phyloP scores from a whole-genome alignment of 176 grass and related monocot genomes.

The Neostapfia colusana region DNA sequence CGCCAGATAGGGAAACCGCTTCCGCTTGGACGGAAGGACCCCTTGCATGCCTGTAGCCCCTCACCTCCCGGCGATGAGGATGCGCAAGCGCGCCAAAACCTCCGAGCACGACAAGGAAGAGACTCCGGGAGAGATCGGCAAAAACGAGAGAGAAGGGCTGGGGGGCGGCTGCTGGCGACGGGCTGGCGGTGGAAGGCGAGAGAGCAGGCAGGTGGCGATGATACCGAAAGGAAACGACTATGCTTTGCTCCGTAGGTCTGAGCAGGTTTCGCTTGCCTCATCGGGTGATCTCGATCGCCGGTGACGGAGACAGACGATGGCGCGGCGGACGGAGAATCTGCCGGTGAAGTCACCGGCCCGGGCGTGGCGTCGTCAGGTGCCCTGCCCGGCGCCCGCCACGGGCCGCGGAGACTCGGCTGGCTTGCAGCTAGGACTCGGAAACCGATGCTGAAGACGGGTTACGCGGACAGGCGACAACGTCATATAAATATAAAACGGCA shows the following conservation, averaged over 20 bases:
- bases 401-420: background rate
- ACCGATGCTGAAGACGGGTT: background rate
- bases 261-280: constrained; percentile 5
- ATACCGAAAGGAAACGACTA: background rate
- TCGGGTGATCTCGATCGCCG: constrained; percentile 18
- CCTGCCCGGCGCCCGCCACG: background rate
- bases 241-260: background rate
- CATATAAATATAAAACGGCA: constrained; percentile 27
- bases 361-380: constrained; percentile 11
- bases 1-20: background rate
- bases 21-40: background rate
- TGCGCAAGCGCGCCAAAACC: background rate
- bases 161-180: background rate
- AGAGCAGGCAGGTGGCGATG: constrained; percentile 25
- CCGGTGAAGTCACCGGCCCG: background rate
- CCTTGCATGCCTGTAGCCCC: background rate
- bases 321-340: constrained; percentile 15
- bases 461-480: constrained; percentile 3
- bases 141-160: background rate
- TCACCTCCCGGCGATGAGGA: background rate
- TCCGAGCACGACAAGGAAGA: background rate
- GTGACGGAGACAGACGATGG: background rate
- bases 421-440: background rate
- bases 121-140: background rate
- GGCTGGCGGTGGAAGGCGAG: background rate